phyloP scores from a whole-genome alignment of 495 filamentous ascomycete species.

The Penicillium turbatum region DNA sequence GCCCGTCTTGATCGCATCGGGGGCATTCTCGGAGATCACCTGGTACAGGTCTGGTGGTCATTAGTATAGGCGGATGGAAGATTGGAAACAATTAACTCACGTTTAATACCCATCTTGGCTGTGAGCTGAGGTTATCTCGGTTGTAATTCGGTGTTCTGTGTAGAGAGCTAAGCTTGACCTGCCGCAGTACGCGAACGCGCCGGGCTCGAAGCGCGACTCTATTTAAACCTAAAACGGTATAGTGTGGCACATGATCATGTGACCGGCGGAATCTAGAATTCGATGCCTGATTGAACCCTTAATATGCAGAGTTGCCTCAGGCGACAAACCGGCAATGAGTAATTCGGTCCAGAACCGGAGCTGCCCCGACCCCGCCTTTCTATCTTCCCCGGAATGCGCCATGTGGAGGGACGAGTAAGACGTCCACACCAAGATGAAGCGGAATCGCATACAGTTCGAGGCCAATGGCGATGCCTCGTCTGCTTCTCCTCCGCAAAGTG shows the following conservation, averaged over 20 bases:
- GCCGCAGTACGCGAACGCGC: conserved; percentile 27
- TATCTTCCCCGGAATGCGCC: conserved; percentile 21
- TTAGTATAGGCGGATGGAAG: background rate
- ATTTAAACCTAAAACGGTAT: conserved; percentile 30
- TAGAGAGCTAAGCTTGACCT: conserved; percentile 4
- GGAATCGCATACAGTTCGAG: conserved; percentile 45
- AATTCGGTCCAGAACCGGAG: conserved; percentile 20
- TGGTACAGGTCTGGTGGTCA: conserved; percentile 60
- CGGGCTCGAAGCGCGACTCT: conserved; percentile 23
- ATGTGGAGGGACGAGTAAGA: conserved; percentile 20
- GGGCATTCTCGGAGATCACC: conserved; percentile 86
- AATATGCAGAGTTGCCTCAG: conserved; percentile 12
- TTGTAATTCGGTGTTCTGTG: background rate
- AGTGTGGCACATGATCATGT: conserved; percentile 13
- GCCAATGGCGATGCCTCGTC: conserved; percentile 41
- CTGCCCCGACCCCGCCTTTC: conserved; percentile 25
- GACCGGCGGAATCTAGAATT: conserved; percentile 6
- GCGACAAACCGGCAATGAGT: background rate
- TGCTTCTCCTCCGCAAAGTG: conserved; percentile 34
- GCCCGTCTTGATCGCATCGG: conserved; percentile 88
- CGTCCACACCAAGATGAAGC: conserved; percentile 36
- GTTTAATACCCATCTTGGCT: conserved; percentile 83
- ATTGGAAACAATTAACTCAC: conserved; percentile 29
- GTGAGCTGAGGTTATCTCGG: background rate
- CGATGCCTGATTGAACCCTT: background rate